A percentile compares a stretch with the other conserved stretches of the same genome.
These are phyloP conservation scores for Fusarium setosum DNA, from an alignment of 2,329 filamentous ascomycete genomes.

Conservation along the genomic window DNA sequence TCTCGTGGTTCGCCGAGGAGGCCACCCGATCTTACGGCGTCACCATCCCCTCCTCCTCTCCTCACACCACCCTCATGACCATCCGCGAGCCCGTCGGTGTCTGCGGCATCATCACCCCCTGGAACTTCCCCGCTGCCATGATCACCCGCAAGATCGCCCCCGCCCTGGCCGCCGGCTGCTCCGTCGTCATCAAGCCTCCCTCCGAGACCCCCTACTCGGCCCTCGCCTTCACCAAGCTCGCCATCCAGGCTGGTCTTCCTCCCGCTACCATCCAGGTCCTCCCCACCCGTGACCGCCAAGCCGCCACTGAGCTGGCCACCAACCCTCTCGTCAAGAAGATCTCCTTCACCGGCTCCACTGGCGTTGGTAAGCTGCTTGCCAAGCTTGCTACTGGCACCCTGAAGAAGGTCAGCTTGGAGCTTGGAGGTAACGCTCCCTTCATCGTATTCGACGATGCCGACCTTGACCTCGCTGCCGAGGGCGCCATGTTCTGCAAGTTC, in stretches of 20 bases:
- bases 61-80: constrained; percentile 75
- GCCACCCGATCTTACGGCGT: constrained; percentile 66
- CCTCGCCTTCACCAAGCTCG: constrained; percentile 76
- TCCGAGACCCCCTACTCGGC: constrained; percentile 81
- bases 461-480: constrained; percentile 67
- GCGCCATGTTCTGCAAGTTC: constrained; percentile 59
- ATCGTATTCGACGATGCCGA: constrained; percentile 76
- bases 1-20: constrained; percentile 67
- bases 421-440: constrained; percentile 76
- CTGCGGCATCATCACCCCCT: constrained; percentile 59
- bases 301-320: constrained; percentile 45
- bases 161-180: constrained; percentile 79
- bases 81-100: constrained; percentile 65
- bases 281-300: constrained; percentile 43
- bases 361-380: constrained; percentile 72
- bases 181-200: constrained; percentile 79
- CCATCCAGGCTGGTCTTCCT: constrained; percentile 78
- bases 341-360: constrained; percentile 76
- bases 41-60: constrained; percentile 67
- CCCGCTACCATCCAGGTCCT: constrained; percentile 43
- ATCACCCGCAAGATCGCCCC: constrained; percentile 57
- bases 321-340: constrained; percentile 61
- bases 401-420: constrained; percentile 75
- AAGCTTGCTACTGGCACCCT: constrained; percentile 69
- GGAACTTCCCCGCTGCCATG: constrained; percentile 46